phyloP scores from a whole-genome alignment of 192 early-diverging fungal species.

The Coemansia erecta region DNA sequence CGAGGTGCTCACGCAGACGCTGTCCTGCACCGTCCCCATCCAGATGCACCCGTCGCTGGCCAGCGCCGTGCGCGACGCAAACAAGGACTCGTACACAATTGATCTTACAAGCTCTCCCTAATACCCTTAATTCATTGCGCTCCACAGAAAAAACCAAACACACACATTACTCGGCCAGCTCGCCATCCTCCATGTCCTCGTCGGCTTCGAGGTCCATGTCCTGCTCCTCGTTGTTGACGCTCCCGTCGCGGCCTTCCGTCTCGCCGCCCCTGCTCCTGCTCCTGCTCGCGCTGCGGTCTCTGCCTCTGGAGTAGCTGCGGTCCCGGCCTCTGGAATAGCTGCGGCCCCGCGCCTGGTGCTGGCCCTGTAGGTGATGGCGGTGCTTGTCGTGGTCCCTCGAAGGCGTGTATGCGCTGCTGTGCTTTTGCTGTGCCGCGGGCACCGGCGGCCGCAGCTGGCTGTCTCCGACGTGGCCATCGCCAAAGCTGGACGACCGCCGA shows the following conservation, averaged over 20 bases:
- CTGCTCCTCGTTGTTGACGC: slow-evolving; percentile 29
- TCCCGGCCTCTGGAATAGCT: not conserved
- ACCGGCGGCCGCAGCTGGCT: not conserved
- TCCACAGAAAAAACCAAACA: not conserved
- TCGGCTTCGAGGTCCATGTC: slow-evolving; percentile 45
- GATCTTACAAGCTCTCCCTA: slow-evolving; percentile 14
- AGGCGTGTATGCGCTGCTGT: not conserved
- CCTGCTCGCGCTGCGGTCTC: not conserved
- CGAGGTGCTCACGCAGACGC: slow-evolving; percentile 25
- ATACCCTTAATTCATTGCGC: not conserved
- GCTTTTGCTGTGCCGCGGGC: not conserved
- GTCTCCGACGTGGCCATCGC: slow-evolving; percentile 5
- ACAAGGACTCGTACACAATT: slow-evolving; percentile 23
- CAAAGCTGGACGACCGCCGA: slow-evolving; percentile 29
- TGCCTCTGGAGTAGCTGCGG: not conserved
- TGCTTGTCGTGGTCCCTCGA: not conserved
- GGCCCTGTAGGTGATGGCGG: not conserved
- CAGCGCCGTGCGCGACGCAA: slow-evolving; percentile 7
- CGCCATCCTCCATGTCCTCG: slow-evolving; percentile 47
- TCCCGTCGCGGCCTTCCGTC: not conserved
- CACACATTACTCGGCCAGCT: slow-evolving; percentile 42
- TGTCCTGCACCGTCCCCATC: slow-evolving; percentile 43
- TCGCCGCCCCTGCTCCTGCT: not conserved
- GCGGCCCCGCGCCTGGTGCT: not conserved
- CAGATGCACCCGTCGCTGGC: slow-evolving; percentile 44